These are phyloP conservation scores for Monosporascus cannonballus DNA, from an alignment of 2,329 filamentous ascomycete species.

Conservation along the genomic window DNA sequence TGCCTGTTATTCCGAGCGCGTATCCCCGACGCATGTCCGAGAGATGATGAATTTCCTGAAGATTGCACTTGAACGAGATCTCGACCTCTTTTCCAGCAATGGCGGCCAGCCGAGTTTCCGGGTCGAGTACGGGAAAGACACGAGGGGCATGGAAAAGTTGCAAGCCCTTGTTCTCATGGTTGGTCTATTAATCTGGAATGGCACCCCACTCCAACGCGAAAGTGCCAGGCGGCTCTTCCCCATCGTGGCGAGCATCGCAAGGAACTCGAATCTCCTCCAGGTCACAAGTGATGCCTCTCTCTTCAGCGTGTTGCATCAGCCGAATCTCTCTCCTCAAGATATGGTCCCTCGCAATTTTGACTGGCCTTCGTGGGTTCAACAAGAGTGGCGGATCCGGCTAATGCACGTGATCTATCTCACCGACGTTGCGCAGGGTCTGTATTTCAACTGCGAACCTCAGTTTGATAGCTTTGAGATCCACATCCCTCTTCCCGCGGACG, in stretches of 20 bases:
- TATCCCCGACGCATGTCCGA: slow-evolving; percentile 55
- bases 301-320: slow-evolving; percentile 57
- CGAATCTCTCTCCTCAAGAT: slow-evolving; percentile 38
- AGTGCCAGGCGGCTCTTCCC: slow-evolving; percentile 55
- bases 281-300: slow-evolving; percentile 42
- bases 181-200: slow-evolving; percentile 63
- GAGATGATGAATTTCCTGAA: slow-evolving; percentile 62
- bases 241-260: slow-evolving; percentile 49
- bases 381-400: slow-evolving; percentile 61
- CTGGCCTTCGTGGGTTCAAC: slow-evolving; percentile 63
- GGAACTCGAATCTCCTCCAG: slow-evolving; percentile 49
- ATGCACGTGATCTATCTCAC: slow-evolving; percentile 60
- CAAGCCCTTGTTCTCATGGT: slow-evolving; percentile 60
- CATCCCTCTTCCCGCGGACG: slow-evolving; percentile 65
- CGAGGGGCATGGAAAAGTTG: slow-evolving; percentile 55
- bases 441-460: slow-evolving; percentile 61
- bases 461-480: slow-evolving; percentile 60
- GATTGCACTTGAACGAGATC: slow-evolving; percentile 50
- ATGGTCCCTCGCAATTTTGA: slow-evolving; percentile 50
- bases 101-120: slow-evolving; percentile 31
- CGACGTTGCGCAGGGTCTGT: slow-evolving; percentile 61
- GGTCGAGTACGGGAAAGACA: slow-evolving; percentile 31
- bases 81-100: slow-evolving; percentile 38
- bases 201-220: slow-evolving; percentile 58
- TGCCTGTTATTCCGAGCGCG: slow-evolving; percentile 64